Evolutionary conservation across 2,329 filamentous ascomycete genomes (phyloP).

Genomic region (Lecanoromycetidae sp.): DNA sequence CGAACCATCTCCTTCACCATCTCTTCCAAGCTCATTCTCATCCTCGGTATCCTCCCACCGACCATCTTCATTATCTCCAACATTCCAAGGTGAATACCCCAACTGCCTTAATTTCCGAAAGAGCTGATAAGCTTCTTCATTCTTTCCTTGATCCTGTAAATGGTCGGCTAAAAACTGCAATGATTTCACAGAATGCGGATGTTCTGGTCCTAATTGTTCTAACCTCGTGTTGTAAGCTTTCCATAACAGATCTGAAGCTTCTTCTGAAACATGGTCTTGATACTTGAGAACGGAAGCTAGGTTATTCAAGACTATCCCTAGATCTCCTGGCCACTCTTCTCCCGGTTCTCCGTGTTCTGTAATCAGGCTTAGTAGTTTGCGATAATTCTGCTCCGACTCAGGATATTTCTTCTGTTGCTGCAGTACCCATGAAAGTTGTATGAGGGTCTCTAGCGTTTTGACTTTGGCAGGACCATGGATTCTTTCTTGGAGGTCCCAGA

Average conservation of each 20-base stretch:
- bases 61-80: too few species aligned
- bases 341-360: too few species aligned
- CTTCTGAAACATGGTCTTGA: neutral
- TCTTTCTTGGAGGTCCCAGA: neutral
- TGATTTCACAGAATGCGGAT: neutral
- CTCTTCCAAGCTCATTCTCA: too few species aligned
- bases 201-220: neutral
- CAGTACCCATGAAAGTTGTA: slow-evolving; percentile 4
- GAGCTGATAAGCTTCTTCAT: neutral
- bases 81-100: too few species aligned
- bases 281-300: slow-evolving; percentile 3
- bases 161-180: neutral
- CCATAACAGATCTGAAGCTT: neutral
- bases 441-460: neutral
- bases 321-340: neutral
- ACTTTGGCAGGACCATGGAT: neutral
- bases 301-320: neutral
- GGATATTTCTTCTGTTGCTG: neutral
- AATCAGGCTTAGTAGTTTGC: neutral
- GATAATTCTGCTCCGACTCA: neutral
- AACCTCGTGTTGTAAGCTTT: neutral
- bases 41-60: too few species aligned
- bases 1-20: too few species aligned
- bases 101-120: too few species aligned
- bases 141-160: slow-evolving; percentile 1